phyloP scores from a whole-genome alignment of 139 green algal species.

The Chlorella sp. region DNA sequence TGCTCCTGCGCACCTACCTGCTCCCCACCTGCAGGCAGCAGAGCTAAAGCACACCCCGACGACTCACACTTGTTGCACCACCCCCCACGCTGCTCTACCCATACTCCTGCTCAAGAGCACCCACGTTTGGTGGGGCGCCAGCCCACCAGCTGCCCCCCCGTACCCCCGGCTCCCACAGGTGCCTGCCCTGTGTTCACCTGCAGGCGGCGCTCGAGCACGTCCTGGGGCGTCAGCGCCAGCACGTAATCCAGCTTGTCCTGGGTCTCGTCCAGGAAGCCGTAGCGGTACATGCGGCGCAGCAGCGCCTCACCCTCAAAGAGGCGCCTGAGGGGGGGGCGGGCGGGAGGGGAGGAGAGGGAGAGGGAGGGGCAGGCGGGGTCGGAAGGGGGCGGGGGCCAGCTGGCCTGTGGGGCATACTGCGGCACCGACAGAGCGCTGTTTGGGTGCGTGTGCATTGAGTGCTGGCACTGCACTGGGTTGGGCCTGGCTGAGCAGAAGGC shows the following conservation, averaged over 20 bases:
- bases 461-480: neutral
- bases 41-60: too few species aligned
- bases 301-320: slow-evolving; percentile 98
- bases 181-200: slow-evolving; percentile 39
- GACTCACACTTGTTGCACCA: too few species aligned
- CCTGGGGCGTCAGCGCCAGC: slow-evolving; percentile 89
- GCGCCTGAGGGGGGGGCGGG: slow-evolving; percentile 48
- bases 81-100: too few species aligned
- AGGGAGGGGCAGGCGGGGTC: neutral
- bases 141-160: neutral
- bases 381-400: too few species aligned
- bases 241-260: slow-evolving; percentile 99
- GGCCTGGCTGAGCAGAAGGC: too few species aligned
- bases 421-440: neutral
- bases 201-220: slow-evolving; percentile 87
- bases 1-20: too few species aligned
- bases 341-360: neutral
- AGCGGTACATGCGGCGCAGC: slow-evolving; percentile 96
- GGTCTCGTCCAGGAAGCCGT: slow-evolving; percentile 94
- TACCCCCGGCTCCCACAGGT: neutral
- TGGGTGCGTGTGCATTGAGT: neutral
- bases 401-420: neutral
- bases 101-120: too few species aligned
- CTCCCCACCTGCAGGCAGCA: too few species aligned
- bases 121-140: too few species aligned